Base-by-base conservation (phyloP, 2,329 filamentous ascomycete genomes). In the Penicillium sp. region DNA sequence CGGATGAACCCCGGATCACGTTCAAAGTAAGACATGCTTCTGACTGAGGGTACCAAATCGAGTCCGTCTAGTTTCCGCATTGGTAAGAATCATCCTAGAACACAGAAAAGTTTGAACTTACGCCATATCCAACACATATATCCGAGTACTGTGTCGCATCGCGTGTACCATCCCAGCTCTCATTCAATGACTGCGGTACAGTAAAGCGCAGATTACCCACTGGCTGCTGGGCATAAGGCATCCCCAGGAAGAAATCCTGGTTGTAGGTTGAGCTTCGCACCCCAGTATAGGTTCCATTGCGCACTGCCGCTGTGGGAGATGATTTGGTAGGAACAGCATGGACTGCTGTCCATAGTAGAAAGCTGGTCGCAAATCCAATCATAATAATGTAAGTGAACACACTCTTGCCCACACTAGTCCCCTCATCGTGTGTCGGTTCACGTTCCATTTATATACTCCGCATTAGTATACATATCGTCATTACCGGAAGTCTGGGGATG, bases 11-110 rank as follows among this genome's bases (percentile, higher is more conserved):
- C 4, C 85, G 78, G 26, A 88, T 74, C 8, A 88, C 77, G 61
- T 87, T 88, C 58, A 88, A 72, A 43, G 82, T 85, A 4, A 88
- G 75, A 58, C 85, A 88, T 63, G 86, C 81, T 63, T 87, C 85
- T 4, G 65, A 70, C 38, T 61, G 62, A 5, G 63, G 11, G 75
- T 66, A 75, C 69, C 59, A 74, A 57, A 67, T 78, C 59, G 58
- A 70, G 48, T 70, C 68, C 8, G 68, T 61, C 72, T 72, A 31
- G 14, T 48, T 38, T 29, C 3, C 4, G 9, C 7, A 22, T 31
- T 38, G 22, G 24, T 39, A 11, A 55, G 32, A 9, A 10, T 8
- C 2, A 32, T 10, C 16, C 34, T 24, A 20, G 7, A 50, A 18
- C 22, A 1, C 5, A 8, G 9, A 13, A 60, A 31, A 26, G 24